Conservation (phyloP, 1,284 basidiomycete genomes). For the Cutaneotrichosporon sp. region DNA sequence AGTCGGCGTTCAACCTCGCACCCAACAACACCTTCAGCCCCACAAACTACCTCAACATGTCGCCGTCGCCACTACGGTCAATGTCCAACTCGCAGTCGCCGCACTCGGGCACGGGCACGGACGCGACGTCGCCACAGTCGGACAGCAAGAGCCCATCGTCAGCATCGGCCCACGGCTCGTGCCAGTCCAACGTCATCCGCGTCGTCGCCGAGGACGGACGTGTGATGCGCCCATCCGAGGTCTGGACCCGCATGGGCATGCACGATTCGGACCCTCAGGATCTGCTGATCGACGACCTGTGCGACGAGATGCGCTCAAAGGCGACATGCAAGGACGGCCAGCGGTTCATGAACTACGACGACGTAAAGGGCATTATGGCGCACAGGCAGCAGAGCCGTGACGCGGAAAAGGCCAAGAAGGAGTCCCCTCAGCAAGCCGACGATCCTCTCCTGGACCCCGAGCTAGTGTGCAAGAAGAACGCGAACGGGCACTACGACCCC, state of each 20-base stretch:
- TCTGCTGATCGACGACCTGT: slow-evolving; percentile 47
- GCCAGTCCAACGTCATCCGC: slow-evolving; percentile 24
- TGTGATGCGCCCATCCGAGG: slow-evolving; percentile 37
- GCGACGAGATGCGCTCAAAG: slow-evolving; percentile 43
- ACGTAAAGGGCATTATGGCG: slow-evolving; percentile 13
- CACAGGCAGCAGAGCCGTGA: not conserved
- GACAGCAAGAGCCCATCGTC: slow-evolving; percentile 14
- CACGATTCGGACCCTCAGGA: slow-evolving; percentile 27
- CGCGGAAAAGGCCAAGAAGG: not conserved
- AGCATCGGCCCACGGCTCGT: not conserved
- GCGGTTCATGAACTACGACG: slow-evolving; percentile 17
- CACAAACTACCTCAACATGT: slow-evolving; percentile 45
- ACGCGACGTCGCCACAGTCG: slow-evolving; percentile 18
- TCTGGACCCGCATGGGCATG: slow-evolving; percentile 40
- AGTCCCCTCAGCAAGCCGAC: not conserved
- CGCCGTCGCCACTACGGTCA: slow-evolving; percentile 36
- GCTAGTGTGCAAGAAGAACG: not conserved
- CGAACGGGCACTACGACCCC: slow-evolving; percentile 11
- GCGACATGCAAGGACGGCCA: slow-evolving; percentile 43
- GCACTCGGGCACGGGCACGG: slow-evolving; percentile 14
- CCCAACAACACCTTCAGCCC: slow-evolving; percentile 31
- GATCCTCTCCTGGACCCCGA: slow-evolving; percentile 2
- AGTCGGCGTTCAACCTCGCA: slow-evolving; percentile 22
- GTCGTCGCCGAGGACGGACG: slow-evolving; percentile 37
- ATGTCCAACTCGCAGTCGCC: slow-evolving; percentile 27